A percentile compares a stretch with the other conserved stretches of the same genome.
Conservation (phyloP, 768 basidiomycete genomes). For the Suillus bovinus region DNA sequence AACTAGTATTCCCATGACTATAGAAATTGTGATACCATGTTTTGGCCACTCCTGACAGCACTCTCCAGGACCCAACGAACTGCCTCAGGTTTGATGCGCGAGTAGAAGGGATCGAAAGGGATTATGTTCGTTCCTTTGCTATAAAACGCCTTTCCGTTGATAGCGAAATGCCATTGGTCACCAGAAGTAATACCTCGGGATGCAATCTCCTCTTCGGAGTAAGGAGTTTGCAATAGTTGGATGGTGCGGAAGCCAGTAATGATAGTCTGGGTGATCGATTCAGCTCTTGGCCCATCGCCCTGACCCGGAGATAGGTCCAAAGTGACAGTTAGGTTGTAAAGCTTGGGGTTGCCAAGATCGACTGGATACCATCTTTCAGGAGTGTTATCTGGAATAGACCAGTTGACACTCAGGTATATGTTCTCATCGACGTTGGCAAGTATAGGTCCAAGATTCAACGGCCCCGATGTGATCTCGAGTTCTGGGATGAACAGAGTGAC, state of each 20-base stretch:
- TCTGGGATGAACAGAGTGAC: constrained; percentile 49
- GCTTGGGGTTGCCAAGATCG: constrained; percentile 54
- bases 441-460: constrained; percentile 23
- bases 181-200: constrained; percentile 55
- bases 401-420: constrained; percentile 43
- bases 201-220: constrained; percentile 44
- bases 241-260: constrained; percentile 63
- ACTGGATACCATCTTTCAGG: constrained; percentile 57
- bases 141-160: constrained; percentile 59
- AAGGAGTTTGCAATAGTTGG: constrained; percentile 49
- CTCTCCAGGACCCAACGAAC: constrained; percentile 59
- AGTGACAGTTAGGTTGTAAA: constrained; percentile 51
- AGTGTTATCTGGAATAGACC: constrained; percentile 45
- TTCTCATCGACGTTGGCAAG: constrained; percentile 28
- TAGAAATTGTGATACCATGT: constrained; percentile 44
- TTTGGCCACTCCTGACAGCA: constrained; percentile 54
- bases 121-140: constrained; percentile 58
- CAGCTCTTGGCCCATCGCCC: constrained; percentile 13
- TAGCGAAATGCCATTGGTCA: constrained; percentile 60
- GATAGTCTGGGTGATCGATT: constrained; percentile 38
- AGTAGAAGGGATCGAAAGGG: constrained; percentile 62
- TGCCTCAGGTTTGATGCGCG: constrained; percentile 47
- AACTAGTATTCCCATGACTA: neutral
- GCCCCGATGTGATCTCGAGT: constrained; percentile 40
- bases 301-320: constrained; percentile 30